These are phyloP conservation scores for Croton setiger DNA, from an alignment of 441 rosid species.

Conservation along the genomic window DNA sequence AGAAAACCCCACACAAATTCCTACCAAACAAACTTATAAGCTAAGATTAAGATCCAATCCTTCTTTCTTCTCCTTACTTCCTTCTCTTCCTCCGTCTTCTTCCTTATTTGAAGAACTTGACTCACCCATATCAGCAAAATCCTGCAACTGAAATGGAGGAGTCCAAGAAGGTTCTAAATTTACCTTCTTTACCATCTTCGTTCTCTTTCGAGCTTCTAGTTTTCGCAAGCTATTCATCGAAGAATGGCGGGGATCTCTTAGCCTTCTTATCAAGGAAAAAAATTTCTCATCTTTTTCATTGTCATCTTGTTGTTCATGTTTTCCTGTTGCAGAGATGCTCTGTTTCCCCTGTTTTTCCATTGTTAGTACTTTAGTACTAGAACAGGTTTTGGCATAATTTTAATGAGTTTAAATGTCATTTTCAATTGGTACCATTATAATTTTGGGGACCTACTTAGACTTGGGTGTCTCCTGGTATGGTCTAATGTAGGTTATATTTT, in stretches of 20 bases:
- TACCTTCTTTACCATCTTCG: constrained; percentile 17
- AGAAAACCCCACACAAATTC: background rate
- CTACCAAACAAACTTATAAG: background rate
- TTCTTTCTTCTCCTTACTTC: constrained; percentile 10
- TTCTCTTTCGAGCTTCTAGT: constrained; percentile 13
- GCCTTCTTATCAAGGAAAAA: constrained; percentile 17
- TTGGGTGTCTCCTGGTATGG: constrained; percentile 17
- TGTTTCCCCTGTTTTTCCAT: constrained; percentile 7
- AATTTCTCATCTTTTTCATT: constrained; percentile 15
- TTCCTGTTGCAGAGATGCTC: background rate
- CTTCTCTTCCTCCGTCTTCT: constrained; percentile 6
- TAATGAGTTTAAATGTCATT: too few relatives aligned
- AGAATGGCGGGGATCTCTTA: constrained; percentile 11
- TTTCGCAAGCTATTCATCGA: constrained; percentile 18
- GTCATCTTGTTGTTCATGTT: constrained; percentile 9
- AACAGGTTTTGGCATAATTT: too few relatives aligned
- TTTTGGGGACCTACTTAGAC: constrained; percentile 10
- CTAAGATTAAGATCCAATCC: constrained; percentile 10
- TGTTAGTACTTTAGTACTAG: too few relatives aligned
- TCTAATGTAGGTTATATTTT: constrained; percentile 6
- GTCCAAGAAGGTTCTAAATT: constrained; percentile 8
- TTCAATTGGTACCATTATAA: background rate
- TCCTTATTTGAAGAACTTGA: constrained; percentile 16
- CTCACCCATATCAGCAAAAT: constrained; percentile 9
- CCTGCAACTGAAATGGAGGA: constrained; percentile 18